Evolutionary conservation across 2,329 filamentous ascomycete genomes (phyloP), one percentile per base, ranked within the genome.

Genomic region (Penicillium sp.): DNA sequence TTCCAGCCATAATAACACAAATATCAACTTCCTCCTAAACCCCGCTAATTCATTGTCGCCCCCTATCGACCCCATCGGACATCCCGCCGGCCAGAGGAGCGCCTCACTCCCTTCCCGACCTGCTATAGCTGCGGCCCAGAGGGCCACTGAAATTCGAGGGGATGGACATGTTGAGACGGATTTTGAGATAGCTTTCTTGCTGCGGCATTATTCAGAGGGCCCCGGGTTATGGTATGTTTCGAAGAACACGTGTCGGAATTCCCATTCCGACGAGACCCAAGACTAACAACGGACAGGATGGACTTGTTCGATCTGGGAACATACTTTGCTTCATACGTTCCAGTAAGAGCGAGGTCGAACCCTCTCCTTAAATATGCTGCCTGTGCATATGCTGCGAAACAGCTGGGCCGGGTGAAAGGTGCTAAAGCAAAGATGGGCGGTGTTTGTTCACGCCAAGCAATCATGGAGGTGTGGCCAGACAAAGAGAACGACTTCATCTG

Each of bases 371-470:
- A 77, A 59, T 76, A 77, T 62, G 81, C 84, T 7, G 82, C 83
- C 8, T 83, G 84, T 55, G 83, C 85, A 19, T 85, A 84, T 57
- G 80, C 84, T 5, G 84, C 84, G 11, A 87, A 87, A 64, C 82
- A 86, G 59, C 74, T 86, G 16, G 80, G 80, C 16, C 79, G 81
- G 36, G 79, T 85, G 7, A 77, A 79, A 58, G 81, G 80, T 2
- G 71, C 69, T 26, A 84, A 83, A 57, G 77, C 81, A 3, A 70
- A 79, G 31, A 70, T 79, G 52, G 78, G 81, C 42, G 80, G 78
- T 5, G 77, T 79, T 19, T 70, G 66, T 46, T 63, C 67, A 2
- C 69, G 67, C 19, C 81, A 81, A 61, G 78, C 82, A 10, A 74
- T 74, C 11, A 83, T 83, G 77, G 82, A 85, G 64, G 58, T 79